Base-by-base conservation (phyloP, 225 moss, liverwort and hornwort species). In the Takakia lepidozioides region DNA sequence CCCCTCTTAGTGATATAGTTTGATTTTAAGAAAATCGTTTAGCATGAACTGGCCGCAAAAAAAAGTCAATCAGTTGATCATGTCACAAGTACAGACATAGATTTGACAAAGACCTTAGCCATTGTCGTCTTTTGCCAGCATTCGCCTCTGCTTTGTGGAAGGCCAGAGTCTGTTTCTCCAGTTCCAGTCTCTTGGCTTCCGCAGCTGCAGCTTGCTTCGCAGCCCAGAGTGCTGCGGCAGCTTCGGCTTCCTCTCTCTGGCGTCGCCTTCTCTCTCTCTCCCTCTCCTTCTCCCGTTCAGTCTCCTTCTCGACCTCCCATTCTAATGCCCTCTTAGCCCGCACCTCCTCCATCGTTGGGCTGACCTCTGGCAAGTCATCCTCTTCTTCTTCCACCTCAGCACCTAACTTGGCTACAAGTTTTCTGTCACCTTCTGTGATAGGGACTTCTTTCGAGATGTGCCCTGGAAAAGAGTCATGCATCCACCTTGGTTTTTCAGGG, bases 121-220 rank as follows among this genome's bases (percentile, higher is more conserved):
- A 98, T 43, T 58, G 66, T 45, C 75, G 60, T 61, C 80, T 80
- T 55, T 74, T 87, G 45, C 98, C 98, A 50, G 72, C 56, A 30
- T 72, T 73, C 16, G 91, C 91, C 70, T 91, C 91, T 8, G 80
- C 73, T 38, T 73, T 74, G 34, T 61, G 46, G 17, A 58, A 52
- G 38, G 70, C 85, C 48, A 75, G 66, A 59, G 52, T 76, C 42
- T 69, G 50, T 45, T 75, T 71, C 58, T 81, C 87, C 57, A 54
- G 56, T 35, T 66, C 68, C 51, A 82, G 74, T 56, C 75, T 64
- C 63, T 69, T 81, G 43, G 61, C 54, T 59, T 88, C 83, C 53
- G 76, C 78, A 53, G 78, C 87, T 37, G 71, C 76, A 59, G 86
- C 89, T 68, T 76, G 70, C 63, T 77, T 85, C 36, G 76, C 84